Base-by-base conservation (phyloP, 257 asterid species). In the Rubia yunnanensis region DNA sequence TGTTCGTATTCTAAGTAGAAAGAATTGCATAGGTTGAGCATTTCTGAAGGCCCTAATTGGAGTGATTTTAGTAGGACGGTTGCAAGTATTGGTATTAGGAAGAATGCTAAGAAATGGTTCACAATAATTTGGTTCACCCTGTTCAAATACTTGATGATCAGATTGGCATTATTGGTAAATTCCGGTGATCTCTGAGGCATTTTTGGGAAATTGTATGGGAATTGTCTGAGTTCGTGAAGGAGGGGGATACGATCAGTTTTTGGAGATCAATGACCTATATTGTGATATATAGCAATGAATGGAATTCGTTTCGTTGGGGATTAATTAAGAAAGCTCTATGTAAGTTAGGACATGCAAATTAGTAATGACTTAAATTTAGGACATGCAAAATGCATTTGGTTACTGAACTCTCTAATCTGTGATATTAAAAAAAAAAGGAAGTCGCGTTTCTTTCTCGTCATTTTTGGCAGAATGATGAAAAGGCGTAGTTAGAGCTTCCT, bases 41-140 rank as follows among this genome's bases (percentile, higher is more conserved):
- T 44, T 1, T 31, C 66, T 5, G 59, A 44, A 6, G 72, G 80
- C 48, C 74, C 49, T 69, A 41, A 39, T n/a, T 24, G 52, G 22
- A 57, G n/a, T 24, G 34, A 27, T 55, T 67, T 27, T 30, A 58
- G n/a, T 5, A 49, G 18, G 56, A 68, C 10, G 30, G 58, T 15
- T 41, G 11, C 60, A 36, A 72, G 49, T 23, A 28, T 55, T 49
- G 74, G 49, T 23, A 28, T 55, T 49, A 71, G 68, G 4, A 71
- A 22, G 35, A 66, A 54, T 26, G 65, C 50, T 44, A 64, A 24
- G 38, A 72, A 22, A 64, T 72, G 30, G 67, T 68, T 63, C 1
- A 76, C 72, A 3, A 76, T 53, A 22, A 56, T 67, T 67, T 67
- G 74, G 61, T 48, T 71, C 28, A 61, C 71, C 22, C 58, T 55